These are phyloP conservation scores for Dunaliella primolecta DNA, from an alignment of 139 green algal species.

Conservation along the genomic window DNA sequence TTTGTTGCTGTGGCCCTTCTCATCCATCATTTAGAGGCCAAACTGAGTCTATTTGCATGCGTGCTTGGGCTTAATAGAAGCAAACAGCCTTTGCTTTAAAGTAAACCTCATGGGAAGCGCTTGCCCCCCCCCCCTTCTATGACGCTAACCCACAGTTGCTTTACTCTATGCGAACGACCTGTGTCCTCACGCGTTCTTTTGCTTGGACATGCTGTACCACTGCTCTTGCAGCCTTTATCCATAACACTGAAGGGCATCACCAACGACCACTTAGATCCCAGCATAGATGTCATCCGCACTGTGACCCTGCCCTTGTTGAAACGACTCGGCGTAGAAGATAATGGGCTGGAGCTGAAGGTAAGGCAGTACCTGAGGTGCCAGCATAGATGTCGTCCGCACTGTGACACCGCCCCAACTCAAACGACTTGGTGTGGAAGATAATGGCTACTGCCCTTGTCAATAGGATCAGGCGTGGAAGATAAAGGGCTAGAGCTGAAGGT, in stretches of 20 bases:
- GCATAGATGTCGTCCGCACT: slow-evolving; percentile 83
- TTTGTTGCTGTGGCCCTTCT: too few relatives aligned
- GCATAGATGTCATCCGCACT: slow-evolving; percentile 83
- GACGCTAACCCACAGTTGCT: too few relatives aligned
- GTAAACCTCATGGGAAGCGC: too few relatives aligned
- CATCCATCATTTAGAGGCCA: too few relatives aligned
- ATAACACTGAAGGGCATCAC: slow-evolving; percentile 89
- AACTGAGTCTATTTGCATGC: too few relatives aligned
- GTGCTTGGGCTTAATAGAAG: too few relatives aligned
- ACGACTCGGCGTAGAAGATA: slow-evolving; percentile 50
- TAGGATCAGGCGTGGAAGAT: too few relatives aligned
- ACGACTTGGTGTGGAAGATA: slow-evolving; percentile 50
- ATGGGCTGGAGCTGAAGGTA: slow-evolving; percentile 26
- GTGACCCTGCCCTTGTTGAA: slow-evolving; percentile 91
- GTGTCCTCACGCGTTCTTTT: too few relatives aligned
- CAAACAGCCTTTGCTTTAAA: too few relatives aligned
- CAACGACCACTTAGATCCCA: slow-evolving; percentile 80
- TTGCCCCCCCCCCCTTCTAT: too few relatives aligned
- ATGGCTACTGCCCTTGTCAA: background rate
- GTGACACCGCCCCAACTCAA: slow-evolving; percentile 90
- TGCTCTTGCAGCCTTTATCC: slow-evolving; percentile 73
- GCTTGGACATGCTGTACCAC: too few relatives aligned
- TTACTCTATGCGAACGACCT: too few relatives aligned
- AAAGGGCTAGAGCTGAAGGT: slow-evolving; percentile 29
- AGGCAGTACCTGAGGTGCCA: slow-evolving; percentile 68